These are phyloP conservation scores for Pittosporum tobira DNA, from an alignment of 129 eudicot genomes.

Conservation along the genomic window DNA sequence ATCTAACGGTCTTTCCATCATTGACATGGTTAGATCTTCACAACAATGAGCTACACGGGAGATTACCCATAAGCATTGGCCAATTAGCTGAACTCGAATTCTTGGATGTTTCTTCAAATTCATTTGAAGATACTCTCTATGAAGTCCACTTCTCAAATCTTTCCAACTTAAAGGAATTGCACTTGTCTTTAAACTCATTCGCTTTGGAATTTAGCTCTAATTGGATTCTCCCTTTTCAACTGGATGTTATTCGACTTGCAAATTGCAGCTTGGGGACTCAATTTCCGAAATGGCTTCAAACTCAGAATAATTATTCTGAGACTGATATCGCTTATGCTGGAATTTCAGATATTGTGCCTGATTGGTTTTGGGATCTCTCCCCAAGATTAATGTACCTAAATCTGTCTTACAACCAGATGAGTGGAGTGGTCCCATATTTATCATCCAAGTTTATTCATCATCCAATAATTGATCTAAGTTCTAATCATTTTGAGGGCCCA, in stretches of 20 bases:
- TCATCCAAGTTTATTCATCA: slow-evolving; percentile 3
- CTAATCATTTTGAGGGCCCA: slow-evolving; percentile 25
- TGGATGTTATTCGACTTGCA: slow-evolving; percentile 7
- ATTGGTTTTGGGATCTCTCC: slow-evolving; percentile 36
- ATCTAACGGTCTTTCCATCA: slow-evolving; percentile 15
- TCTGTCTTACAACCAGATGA: slow-evolving; percentile 34
- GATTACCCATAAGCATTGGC: slow-evolving; percentile 14
- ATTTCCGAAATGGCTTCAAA: slow-evolving; percentile 13
- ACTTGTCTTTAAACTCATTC: slow-evolving; percentile 22
- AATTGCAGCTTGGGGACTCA: slow-evolving; percentile 26
- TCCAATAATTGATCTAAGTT: slow-evolving; percentile 28
- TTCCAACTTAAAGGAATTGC: slow-evolving; percentile 20
- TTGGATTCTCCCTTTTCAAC: slow-evolving; percentile 42
- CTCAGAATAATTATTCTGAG: slow-evolving; percentile 9
- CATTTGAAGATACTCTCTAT: slow-evolving; percentile 21
- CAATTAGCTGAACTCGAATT: slow-evolving; percentile 16
- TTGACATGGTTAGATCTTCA: slow-evolving; percentile 11
- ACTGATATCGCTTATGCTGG: slow-evolving; percentile 12
- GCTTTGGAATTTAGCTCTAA: slow-evolving; percentile 13
- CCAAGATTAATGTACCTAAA: slow-evolving; percentile 22
- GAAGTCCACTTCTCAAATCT: slow-evolving; percentile 29
- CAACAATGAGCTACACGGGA: slow-evolving; percentile 24
- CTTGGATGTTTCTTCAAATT: slow-evolving; percentile 15
- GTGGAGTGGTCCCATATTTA: slow-evolving; percentile 28
- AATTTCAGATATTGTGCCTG: slow-evolving; percentile 2